phyloP scores from a whole-genome alignment of 2,329 filamentous ascomycete genomes.

The Epichloe coenophiala region DNA sequence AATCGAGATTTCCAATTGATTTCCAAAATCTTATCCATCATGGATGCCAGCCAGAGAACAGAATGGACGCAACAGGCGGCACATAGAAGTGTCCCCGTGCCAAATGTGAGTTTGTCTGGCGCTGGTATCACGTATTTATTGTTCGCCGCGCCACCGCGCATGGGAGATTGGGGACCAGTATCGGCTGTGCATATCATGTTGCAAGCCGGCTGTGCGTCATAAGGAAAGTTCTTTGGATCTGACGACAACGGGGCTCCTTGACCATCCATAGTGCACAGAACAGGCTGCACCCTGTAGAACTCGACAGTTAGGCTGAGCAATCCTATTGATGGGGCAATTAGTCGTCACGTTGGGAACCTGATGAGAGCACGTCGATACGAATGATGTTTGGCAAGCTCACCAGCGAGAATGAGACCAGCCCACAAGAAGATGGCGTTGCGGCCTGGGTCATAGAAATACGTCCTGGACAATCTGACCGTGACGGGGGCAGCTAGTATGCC shows the following conservation, averaged over 20 bases:
- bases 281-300: constrained; percentile 41
- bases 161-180: constrained; percentile 36
- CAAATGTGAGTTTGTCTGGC: constrained; percentile 41
- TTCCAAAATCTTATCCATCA: constrained; percentile 50
- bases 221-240: constrained; percentile 28
- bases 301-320: constrained; percentile 49
- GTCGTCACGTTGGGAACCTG: neutral
- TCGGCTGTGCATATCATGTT: constrained; percentile 31
- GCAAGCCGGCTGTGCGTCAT: constrained; percentile 28
- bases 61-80: constrained; percentile 53
- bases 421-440: constrained; percentile 55
- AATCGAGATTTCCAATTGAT: constrained; percentile 42
- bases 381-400: constrained; percentile 21
- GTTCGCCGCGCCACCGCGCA: constrained; percentile 40
- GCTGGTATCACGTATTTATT: constrained; percentile 51
- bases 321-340: constrained; percentile 21
- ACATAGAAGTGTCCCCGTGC: constrained; percentile 44
- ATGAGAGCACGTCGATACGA: neutral
- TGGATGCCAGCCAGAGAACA: constrained; percentile 45
- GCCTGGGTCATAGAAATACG: constrained; percentile 50
- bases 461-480: constrained; percentile 45
- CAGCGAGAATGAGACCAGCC: constrained; percentile 46
- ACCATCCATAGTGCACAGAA: constrained; percentile 27
- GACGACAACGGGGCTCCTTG: constrained; percentile 21
- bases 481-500: constrained; percentile 51